Conservation (phyloP, 306 rosid genomes). For the Hippophae tibetana region DNA sequence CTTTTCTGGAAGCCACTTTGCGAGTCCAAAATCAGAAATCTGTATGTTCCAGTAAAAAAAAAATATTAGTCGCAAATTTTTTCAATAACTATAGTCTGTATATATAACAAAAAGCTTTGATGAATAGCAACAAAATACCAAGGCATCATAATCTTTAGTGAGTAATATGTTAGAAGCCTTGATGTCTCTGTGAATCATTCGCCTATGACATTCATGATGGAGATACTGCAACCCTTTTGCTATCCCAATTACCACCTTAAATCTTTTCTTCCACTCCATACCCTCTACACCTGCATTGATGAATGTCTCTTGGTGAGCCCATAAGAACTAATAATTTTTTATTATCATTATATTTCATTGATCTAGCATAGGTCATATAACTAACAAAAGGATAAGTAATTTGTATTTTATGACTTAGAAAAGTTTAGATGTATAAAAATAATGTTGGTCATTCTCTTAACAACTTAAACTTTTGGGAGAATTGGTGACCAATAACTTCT, state of each 20-base stretch:
- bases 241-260: slow-evolving; percentile 69
- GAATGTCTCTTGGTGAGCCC: slow-evolving; percentile 23
- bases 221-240: slow-evolving; percentile 79
- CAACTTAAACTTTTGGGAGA: too few relatives aligned
- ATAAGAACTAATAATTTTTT: not conserved
- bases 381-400: not conserved
- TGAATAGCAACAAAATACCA: slow-evolving; percentile 31
- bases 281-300: slow-evolving; percentile 42
- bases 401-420: too few relatives aligned
- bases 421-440: too few relatives aligned
- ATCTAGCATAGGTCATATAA: not conserved
- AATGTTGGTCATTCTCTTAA: too few relatives aligned
- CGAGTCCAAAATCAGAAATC: slow-evolving; percentile 96
- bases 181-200: slow-evolving; percentile 90
- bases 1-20: slow-evolving; percentile 92
- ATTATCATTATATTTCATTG: not conserved
- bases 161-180: slow-evolving; percentile 90
- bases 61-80: not conserved
- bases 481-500: too few relatives aligned
- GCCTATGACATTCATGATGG: slow-evolving; percentile 71
- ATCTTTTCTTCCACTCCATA: slow-evolving; percentile 68
- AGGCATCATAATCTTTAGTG: slow-evolving; percentile 55
- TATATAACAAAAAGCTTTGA: not conserved
- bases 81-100: not conserved
- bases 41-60: slow-evolving; percentile 16